Base-by-base conservation (phyloP, 192 early-diverging fungal genomes). In the Coemansia sp. region DNA sequence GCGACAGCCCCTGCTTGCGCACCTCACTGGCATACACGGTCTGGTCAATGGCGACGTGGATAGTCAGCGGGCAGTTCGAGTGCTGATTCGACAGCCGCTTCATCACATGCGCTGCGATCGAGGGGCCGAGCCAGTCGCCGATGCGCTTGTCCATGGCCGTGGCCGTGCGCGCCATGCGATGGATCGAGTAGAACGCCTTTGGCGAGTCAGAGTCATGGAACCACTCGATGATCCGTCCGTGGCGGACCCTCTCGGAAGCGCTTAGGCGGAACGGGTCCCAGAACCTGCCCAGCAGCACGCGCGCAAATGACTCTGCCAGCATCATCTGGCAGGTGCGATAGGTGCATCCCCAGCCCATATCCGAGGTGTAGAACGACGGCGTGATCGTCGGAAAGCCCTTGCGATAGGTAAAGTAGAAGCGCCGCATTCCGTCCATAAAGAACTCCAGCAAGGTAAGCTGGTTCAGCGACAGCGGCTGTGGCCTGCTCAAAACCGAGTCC, bases 291-390 rank as follows among this genome's bases (percentile, higher is more conserved):
- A 82, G 66, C 60, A 75, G 16, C 55, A 82, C 68, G 29, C 75
- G 68, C 46, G 71, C 58, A 78, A 74, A 82, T 29, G 71, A 64
- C 65, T 74, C 68, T 11, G 81, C 81, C 18, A 82, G 67, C 69
- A 82, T 65, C 81, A 82, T 82, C 71, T 82, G 81, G 55, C 81
- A 74, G 16, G 81, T 78, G 61, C 81, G 71, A 67, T 82, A 77
- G 20, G 75, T 82, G 61, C 81, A 82, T 3, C 81, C 81, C 81
- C 81, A 82, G 27, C 81, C 81, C 68, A 78, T 78, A 61, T 82
- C 81, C 16, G 81, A 82, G 16, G 81, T 82, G 71, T 82, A 82
- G 52, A 78, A 82, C 34, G 81, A 82, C 29, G 75, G 71, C 48
- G 77, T 80, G 39, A 80, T 80, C 11, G 77, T 80, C 32, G 77